A percentile compares a stretch with the other conserved stretches of the same genome.
phyloP scores from a whole-genome alignment of 169 alveolate genomes.

The Cryptosporidium muris region DNA sequence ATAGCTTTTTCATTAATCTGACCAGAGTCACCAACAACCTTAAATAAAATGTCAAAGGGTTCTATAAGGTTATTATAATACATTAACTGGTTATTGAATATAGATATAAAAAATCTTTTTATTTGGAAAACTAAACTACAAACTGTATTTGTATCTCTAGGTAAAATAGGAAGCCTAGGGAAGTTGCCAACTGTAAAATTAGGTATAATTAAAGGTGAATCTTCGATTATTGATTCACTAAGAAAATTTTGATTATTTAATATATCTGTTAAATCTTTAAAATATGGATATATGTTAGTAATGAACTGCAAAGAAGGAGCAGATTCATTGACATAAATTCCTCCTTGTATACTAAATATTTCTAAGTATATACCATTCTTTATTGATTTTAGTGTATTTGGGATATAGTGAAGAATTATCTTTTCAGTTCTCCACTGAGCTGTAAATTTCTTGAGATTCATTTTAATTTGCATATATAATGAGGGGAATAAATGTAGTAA shows the following conservation, averaged over 20 bases:
- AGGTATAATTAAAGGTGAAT: conserved; percentile 21
- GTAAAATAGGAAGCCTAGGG: conserved; percentile 38
- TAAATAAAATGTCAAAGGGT: conserved; percentile 38
- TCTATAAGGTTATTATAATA: conserved; percentile 46
- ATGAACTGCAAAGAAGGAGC: conserved; percentile 20
- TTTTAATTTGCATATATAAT: conserved; percentile 7
- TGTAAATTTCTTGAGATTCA: conserved; percentile 34
- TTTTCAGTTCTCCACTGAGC: conserved; percentile 35
- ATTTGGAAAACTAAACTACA: conserved; percentile 27
- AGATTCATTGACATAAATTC: conserved; percentile 16
- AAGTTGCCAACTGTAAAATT: conserved; percentile 23
- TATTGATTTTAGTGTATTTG: conserved; percentile 26
- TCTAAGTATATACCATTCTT: conserved; percentile 42
- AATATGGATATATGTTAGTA: conserved; percentile 19
- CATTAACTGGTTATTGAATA: conserved; percentile 46
- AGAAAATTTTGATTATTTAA: background rate
- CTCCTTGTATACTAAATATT: conserved; percentile 17
- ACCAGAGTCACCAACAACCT: too few relatives aligned
- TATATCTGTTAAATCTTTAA: conserved; percentile 2
- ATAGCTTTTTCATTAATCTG: too few relatives aligned
- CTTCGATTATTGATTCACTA: conserved; percentile 23
- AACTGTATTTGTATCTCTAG: conserved; percentile 22
- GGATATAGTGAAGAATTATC: conserved; percentile 42
- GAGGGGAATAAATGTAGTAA: conserved; percentile 39
- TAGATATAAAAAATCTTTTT: conserved; percentile 25